These are phyloP conservation scores for Aspergillus sp. DNA, from an alignment of 2,329 filamentous ascomycete species.

Conservation along the genomic window DNA sequence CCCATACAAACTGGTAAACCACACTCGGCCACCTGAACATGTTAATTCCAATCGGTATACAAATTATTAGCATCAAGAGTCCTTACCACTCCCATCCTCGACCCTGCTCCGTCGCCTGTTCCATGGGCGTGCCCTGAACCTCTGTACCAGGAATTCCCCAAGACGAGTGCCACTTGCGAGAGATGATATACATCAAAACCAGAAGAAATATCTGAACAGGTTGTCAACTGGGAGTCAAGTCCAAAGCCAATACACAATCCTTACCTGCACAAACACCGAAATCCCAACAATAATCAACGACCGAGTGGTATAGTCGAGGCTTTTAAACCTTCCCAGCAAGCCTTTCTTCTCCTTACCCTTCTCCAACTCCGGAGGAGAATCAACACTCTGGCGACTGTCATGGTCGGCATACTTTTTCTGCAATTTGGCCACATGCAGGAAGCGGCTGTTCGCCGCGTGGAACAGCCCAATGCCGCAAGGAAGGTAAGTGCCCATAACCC, in stretches of 20 bases:
- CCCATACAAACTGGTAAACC: slow-evolving; percentile 34
- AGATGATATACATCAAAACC: slow-evolving; percentile 61
- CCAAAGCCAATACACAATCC: neutral
- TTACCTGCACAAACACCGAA: slow-evolving; percentile 59
- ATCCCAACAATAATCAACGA: slow-evolving; percentile 46
- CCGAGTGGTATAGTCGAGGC: slow-evolving; percentile 26
- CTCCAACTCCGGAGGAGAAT: neutral
- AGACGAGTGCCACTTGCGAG: slow-evolving; percentile 62
- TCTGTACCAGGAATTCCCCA: slow-evolving; percentile 52
- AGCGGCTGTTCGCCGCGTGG: slow-evolving; percentile 63
- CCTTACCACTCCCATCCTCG: slow-evolving; percentile 63
- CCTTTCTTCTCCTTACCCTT: slow-evolving; percentile 10
- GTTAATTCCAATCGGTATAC: neutral
- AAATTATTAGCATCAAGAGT: too few species aligned
- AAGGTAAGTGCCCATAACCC: slow-evolving; percentile 66
- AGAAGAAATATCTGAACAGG: slow-evolving; percentile 55
- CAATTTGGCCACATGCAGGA: slow-evolving; percentile 58
- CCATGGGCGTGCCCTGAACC: slow-evolving; percentile 48
- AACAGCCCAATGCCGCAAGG: slow-evolving; percentile 66
- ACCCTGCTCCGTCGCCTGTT: slow-evolving; percentile 38
- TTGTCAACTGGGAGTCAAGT: too few species aligned
- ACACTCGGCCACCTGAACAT: slow-evolving; percentile 16
- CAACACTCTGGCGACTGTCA: slow-evolving; percentile 6
- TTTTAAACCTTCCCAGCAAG: slow-evolving; percentile 22
- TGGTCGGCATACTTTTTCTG: slow-evolving; percentile 48